Percentiles rank a stretch among this genome's conserved stretches.
Conservation (phyloP, 352 stramenopile species). For the Globisporangium barbulae region DNA sequence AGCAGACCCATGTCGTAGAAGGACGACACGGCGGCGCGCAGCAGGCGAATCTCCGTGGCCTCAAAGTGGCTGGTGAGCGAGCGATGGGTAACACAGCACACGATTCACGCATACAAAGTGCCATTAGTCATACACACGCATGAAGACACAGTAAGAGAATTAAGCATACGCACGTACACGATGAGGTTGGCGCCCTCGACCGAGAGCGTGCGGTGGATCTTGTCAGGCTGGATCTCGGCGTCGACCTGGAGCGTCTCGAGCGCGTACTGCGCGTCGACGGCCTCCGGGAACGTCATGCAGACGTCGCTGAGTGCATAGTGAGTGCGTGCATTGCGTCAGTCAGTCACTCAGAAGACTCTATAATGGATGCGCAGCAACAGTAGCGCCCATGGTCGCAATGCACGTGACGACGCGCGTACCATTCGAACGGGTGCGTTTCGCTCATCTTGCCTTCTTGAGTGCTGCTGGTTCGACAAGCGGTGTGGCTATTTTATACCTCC, state of each 20-base stretch:
- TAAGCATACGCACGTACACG: constrained; percentile 44
- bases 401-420: constrained; percentile 33
- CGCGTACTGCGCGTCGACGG: constrained; percentile 62
- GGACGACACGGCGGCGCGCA: constrained; percentile 80
- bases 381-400: background rate
- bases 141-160: constrained; percentile 3
- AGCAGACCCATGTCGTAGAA: constrained; percentile 88
- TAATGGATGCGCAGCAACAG: background rate
- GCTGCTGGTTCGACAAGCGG: background rate
- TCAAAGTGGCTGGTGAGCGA: constrained; percentile 58
- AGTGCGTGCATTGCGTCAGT: background rate
- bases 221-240: constrained; percentile 82
- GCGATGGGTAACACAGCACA: background rate
- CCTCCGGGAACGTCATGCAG: constrained; percentile 57
- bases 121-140: background rate
- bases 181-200: constrained; percentile 60
- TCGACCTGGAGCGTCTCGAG: constrained; percentile 85
- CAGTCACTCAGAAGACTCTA: background rate
- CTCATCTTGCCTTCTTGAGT: constrained; percentile 27
- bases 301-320: constrained; percentile 40
- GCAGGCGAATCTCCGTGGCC: constrained; percentile 77
- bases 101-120: background rate
- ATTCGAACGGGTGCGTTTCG: constrained; percentile 73
- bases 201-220: constrained; percentile 73
- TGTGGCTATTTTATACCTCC: background rate